Conservation (phyloP, 768 basidiomycete genomes). For the Hypholoma sublateritium region DNA sequence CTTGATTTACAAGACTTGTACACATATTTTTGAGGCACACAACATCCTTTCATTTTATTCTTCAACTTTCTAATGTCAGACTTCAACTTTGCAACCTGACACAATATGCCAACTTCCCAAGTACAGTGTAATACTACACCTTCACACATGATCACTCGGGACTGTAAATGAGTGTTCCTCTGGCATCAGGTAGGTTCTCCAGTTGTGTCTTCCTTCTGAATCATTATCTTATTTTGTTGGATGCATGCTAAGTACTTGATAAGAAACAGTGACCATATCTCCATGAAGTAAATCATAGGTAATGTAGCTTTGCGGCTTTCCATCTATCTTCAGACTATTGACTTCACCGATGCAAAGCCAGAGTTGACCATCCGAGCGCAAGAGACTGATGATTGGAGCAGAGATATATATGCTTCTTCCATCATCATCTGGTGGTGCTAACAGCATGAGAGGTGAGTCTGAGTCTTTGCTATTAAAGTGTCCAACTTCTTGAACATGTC, state of each 20-base stretch:
- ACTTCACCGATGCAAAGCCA: constrained; percentile 30
- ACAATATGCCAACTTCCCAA: too few species aligned
- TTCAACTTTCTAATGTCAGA: too few species aligned
- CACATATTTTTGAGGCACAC: too few species aligned
- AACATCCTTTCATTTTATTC: too few species aligned
- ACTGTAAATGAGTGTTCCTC: constrained; percentile 18
- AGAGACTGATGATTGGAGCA: constrained; percentile 24
- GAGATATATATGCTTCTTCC: constrained; percentile 9
- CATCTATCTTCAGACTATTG: constrained; percentile 21
- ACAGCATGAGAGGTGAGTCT: background rate
- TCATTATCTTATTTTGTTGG: constrained; percentile 19
- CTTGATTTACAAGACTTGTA: too few species aligned
- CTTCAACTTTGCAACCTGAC: too few species aligned
- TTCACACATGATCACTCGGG: too few species aligned
- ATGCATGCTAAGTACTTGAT: constrained; percentile 23
- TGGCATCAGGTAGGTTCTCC: constrained; percentile 19
- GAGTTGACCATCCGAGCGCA: constrained; percentile 19
- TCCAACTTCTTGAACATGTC: constrained; percentile 17
- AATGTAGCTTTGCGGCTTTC: constrained; percentile 13
- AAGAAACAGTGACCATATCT: constrained; percentile 16
- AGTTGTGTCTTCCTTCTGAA: constrained; percentile 21
- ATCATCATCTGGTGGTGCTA: background rate
- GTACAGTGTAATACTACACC: too few species aligned
- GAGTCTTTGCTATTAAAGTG: background rate
- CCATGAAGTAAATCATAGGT: constrained; percentile 17